These are phyloP conservation scores for Auricularia sp. DNA, from an alignment of 768 basidiomycete species.

Conservation along the genomic window DNA sequence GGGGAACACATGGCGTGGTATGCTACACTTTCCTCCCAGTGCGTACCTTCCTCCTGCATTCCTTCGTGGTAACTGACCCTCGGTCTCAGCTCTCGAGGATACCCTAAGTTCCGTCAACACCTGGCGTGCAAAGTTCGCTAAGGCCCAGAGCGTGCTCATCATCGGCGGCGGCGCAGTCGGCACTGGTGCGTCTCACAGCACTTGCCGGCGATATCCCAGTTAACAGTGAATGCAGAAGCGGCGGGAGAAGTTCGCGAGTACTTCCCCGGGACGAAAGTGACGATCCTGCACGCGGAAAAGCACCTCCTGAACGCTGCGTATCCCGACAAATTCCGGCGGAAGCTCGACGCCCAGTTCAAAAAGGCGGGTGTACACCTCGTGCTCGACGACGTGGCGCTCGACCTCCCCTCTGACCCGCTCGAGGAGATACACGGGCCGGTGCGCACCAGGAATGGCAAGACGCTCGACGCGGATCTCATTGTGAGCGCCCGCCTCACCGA, in stretches of 20 bases:
- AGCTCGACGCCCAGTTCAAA: slow-evolving; percentile 3
- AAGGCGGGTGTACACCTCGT: slow-evolving; percentile 10
- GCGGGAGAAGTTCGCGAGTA: slow-evolving; percentile 12
- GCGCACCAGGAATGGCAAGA: too few relatives aligned
- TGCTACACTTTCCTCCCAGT: too few relatives aligned
- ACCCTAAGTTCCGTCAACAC: not conserved
- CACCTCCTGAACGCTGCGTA: too few relatives aligned
- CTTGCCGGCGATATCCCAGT: too few relatives aligned
- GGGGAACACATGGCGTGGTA: too few relatives aligned
- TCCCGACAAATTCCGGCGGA: slow-evolving; percentile 6
- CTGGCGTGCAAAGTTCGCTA: slow-evolving; percentile 11
- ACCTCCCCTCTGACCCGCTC: not conserved
- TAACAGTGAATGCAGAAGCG: slow-evolving; percentile 4
- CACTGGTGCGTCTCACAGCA: too few relatives aligned
- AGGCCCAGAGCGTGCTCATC: slow-evolving; percentile 10
- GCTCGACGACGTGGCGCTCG: slow-evolving; percentile 10
- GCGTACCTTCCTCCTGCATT: too few relatives aligned
- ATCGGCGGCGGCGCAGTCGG: slow-evolving; percentile 13
- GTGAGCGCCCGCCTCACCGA: too few relatives aligned
- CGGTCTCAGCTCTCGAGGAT: not conserved
- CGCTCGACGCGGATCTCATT: too few relatives aligned
- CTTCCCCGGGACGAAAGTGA: slow-evolving; percentile 12
- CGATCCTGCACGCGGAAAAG: slow-evolving; percentile 9
- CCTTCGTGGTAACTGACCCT: too few relatives aligned
- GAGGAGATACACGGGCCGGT: too few relatives aligned